Evolutionary conservation across 805 yeast species (phyloP).

Genomic region (Yamadazyma takamatsuzukensis): DNA sequence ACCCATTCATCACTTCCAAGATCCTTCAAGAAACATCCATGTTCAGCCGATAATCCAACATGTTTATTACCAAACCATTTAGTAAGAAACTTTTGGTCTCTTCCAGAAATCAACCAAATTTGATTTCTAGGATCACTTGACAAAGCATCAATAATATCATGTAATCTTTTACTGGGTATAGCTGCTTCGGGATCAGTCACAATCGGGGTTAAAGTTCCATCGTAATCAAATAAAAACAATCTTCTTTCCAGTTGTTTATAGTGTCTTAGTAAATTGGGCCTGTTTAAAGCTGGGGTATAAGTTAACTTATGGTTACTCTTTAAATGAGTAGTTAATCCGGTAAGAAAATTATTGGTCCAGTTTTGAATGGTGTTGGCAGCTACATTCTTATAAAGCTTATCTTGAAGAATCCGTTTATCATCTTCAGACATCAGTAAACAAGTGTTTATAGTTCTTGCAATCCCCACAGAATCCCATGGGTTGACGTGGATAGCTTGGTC

Average conservation of each 20-base stretch:
- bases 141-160: conserved; percentile 54
- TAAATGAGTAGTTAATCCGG: conserved; percentile 42
- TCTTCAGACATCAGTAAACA: conserved; percentile 54
- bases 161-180: conserved; percentile 76
- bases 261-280: conserved; percentile 56
- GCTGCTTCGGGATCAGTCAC: conserved; percentile 98
- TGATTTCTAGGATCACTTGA: conserved; percentile 75
- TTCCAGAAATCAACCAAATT: conserved; percentile 94
- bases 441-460: conserved; percentile 76
- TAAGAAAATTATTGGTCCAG: conserved; percentile 70
- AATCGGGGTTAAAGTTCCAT: conserved; percentile 95
- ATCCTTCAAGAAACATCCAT: conserved; percentile 89
- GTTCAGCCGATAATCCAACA: conserved; percentile 91
- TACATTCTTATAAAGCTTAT: conserved; percentile 59
- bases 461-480: conserved; percentile 96
- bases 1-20: conserved; percentile 69
- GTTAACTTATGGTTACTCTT: conserved; percentile 42
- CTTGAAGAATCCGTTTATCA: conserved; percentile 45
- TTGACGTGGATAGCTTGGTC: conserved; percentile 78
- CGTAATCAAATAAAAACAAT: conserved; percentile 89
- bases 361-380: conserved; percentile 68
- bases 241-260: conserved; percentile 65
- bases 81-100: conserved; percentile 87
- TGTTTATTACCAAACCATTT: conserved; percentile 76
- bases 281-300: conserved; percentile 69